These are phyloP conservation scores for Dryas drummondii DNA, from an alignment of 306 rosid species.

Conservation along the genomic window DNA sequence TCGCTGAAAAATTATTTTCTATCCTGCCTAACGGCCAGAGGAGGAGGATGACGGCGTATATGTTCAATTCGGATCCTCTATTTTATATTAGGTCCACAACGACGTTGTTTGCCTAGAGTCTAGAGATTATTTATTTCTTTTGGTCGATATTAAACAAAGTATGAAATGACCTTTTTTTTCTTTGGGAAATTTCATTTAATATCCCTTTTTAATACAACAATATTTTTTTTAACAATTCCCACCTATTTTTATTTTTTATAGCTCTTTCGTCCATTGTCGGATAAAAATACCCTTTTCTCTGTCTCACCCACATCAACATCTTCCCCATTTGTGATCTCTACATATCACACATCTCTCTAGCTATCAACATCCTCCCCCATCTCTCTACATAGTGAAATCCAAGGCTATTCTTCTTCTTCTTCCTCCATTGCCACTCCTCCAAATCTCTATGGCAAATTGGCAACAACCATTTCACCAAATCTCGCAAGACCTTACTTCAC, in stretches of 20 bases:
- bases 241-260: no score
- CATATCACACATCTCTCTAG: no score
- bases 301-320: no score
- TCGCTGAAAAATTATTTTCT: neutral
- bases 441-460: constrained; percentile 22
- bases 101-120: neutral
- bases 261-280: no score
- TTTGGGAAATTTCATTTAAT: no score
- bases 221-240: no score
- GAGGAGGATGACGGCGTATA: neutral
- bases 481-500: constrained; percentile 38
- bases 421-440: constrained; percentile 50
- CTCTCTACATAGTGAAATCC: constrained; percentile 17
- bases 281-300: no score
- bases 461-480: constrained; percentile 31
- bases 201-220: no score
- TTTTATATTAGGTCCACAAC: neutral
- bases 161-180: no score
- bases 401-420: constrained; percentile 46
- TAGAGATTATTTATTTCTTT: neutral
- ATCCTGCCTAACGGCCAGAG: neutral
- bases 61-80: neutral
- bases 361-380: no score
- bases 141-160: no score
- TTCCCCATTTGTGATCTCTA: no score